Evolutionary conservation across 371 early-diverging fungal genomes (phyloP).

Genomic region (Syncephalastrum monosporum): DNA sequence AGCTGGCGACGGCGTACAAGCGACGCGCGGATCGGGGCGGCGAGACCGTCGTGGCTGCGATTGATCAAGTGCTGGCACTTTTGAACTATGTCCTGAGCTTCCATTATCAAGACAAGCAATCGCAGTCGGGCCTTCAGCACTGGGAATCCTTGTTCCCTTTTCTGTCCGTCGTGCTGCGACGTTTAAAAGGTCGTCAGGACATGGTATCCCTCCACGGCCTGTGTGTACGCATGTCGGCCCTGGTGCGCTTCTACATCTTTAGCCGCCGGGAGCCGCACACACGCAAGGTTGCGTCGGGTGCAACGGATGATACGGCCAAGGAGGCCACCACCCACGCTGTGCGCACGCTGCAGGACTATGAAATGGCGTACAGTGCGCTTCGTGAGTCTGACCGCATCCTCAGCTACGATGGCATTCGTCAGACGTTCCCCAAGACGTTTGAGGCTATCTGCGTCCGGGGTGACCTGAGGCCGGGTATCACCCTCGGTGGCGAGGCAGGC

Average conservation of each 20-base stretch:
- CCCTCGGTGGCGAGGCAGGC: conserved; percentile 44
- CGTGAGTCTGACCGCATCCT: conserved; percentile 29
- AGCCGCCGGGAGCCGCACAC: conserved; percentile 15
- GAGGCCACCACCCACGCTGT: background rate
- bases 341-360: conserved; percentile 19
- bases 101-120: conserved; percentile 24
- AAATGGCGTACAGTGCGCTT: conserved; percentile 23
- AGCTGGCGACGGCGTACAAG: conserved; percentile 36
- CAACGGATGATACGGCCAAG: conserved; percentile 1
- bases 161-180: conserved; percentile 17
- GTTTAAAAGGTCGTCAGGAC: conserved; percentile 16
- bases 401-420: conserved; percentile 14
- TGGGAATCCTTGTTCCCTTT: conserved; percentile 40
- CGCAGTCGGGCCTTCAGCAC: conserved; percentile 9
- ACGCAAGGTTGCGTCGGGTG: conserved; percentile 4
- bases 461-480: conserved; percentile 29
- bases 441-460: conserved; percentile 26
- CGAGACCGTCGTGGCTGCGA: conserved; percentile 10
- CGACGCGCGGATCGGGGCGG: conserved; percentile 28
- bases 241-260: conserved; percentile 32
- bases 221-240: conserved; percentile 19
- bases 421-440: conserved; percentile 26
- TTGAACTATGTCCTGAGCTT: conserved; percentile 38
- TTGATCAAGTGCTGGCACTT: conserved; percentile 38
- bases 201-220: conserved; percentile 23